Evolutionary conservation across 208 protist genomes (phyloP), one percentile per base, ranked within the genome.

Genomic region (Crithidia bombi): DNA sequence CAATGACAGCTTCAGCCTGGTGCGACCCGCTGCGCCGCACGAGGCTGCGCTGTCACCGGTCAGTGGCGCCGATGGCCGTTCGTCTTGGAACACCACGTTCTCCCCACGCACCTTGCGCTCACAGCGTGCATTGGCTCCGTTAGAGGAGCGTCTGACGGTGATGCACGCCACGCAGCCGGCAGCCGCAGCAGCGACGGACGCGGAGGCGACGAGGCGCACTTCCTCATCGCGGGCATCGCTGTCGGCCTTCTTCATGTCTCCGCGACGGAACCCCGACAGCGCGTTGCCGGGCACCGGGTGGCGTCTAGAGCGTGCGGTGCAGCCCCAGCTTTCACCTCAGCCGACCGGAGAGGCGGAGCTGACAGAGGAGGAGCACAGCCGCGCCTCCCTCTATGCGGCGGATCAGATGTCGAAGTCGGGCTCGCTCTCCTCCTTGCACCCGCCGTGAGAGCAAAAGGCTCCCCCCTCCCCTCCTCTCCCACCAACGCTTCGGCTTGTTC

Each of bases 271-370:
- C 15, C 43, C 14, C 14, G 12, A 9, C 10, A 6, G 43, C 21
- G 43, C 43, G 21, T 5, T 5, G 57, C 28, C 14, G 11, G 57
- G 17, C 17, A 10, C 15, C 32, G 57, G 30, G 41, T 64, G 57
- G 57, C 57, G 57, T 4, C 14, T 64, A 43, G 57, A 64, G 57
- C 57, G 57, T 1, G 57, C 57, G 23, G 57, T 64, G 43, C 57
- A 64, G 28, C 41, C 28, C 1, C 2, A 2, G n/a, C n/a, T 2
- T 26, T 2, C 28, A 21, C 6, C 28, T 11, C 14, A 19, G 50
- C 2, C 11, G 57, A 64, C 3, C 4, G 28, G 14, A 9, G 35
- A 30, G 15, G 30, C 11, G 23, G 10, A 6, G 30, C 0, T 38
- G 28, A 26, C n/a, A 9, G 38, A 44, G 19, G 57, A 49, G 43